phyloP scores from a whole-genome alignment of 768 basidiomycete species.

The Psilocybe azurescens region DNA sequence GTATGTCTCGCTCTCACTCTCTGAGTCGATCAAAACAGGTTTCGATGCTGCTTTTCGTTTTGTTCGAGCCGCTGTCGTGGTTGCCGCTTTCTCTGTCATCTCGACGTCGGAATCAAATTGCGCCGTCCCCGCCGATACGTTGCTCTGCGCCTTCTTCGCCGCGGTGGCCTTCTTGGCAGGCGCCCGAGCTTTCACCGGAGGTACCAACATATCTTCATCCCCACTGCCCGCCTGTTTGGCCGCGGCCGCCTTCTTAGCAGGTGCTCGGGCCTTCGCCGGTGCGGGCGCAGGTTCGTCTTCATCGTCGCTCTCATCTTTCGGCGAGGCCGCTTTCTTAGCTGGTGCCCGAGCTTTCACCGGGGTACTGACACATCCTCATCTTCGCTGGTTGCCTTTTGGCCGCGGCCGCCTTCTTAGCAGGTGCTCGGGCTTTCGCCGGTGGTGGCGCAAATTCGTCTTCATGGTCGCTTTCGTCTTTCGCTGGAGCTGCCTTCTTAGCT shows the following conservation, averaged over 20 bases:
- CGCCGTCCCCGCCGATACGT: conserved; percentile 7
- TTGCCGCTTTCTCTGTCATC: conserved; percentile 18
- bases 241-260: conserved; percentile 1
- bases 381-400: background rate
- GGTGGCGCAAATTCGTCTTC: conserved; percentile 8
- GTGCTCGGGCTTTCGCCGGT: conserved; percentile 18
- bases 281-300: conserved; percentile 4
- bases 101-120: conserved; percentile 31
- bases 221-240: background rate
- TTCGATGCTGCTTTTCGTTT: conserved; percentile 27
- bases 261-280: conserved; percentile 19
- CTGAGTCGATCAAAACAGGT: conserved; percentile 28
- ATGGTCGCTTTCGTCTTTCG: conserved; percentile 3
- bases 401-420: conserved; percentile 1
- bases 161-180: conserved; percentile 16
- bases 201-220: background rate
- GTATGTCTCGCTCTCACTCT: conserved; percentile 33
- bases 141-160: conserved; percentile 20
- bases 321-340: conserved; percentile 13
- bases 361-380: background rate
- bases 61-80: background rate
- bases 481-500: conserved; percentile 15
- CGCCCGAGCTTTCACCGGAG: conserved; percentile 2
- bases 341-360: conserved; percentile 1
- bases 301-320: conserved; percentile 2